Evolutionary conservation across 208 protist genomes (phyloP).

Genomic region (Leptomonas seymouri): DNA sequence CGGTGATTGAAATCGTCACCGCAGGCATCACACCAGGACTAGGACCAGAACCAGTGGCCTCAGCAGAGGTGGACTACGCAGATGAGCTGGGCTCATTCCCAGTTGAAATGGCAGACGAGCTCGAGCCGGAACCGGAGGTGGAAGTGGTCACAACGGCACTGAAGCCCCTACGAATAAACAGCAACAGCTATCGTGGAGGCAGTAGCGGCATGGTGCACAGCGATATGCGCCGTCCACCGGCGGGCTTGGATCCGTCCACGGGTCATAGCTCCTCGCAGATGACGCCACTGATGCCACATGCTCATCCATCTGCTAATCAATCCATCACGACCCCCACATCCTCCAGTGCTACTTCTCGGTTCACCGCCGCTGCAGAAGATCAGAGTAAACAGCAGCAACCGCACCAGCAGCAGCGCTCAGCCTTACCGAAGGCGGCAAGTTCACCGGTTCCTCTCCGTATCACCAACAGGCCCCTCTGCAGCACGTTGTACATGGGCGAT

Average conservation of each 20-base stretch:
- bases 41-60: background rate
- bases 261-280: slow-evolving; percentile 11
- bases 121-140: slow-evolving; percentile 24
- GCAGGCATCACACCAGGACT: background rate
- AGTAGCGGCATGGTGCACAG: slow-evolving; percentile 38
- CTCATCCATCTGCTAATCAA: background rate
- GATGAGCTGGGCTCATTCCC: slow-evolving; percentile 29
- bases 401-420: background rate
- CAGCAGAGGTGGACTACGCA: slow-evolving; percentile 5
- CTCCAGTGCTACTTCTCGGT: background rate
- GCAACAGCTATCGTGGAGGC: slow-evolving; percentile 22
- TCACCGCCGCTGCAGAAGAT: background rate
- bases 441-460: slow-evolving; percentile 8
- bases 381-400: no score
- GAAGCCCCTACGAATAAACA: slow-evolving; percentile 18
- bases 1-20: slow-evolving; percentile 8
- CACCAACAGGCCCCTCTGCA: slow-evolving; percentile 9
- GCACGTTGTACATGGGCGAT: slow-evolving; percentile 4
- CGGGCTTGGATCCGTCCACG: background rate
- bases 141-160: slow-evolving; percentile 19
- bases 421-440: background rate
- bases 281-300: background rate
- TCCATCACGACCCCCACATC: background rate
- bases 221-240: slow-evolving; percentile 18
- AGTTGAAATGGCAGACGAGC: slow-evolving; percentile 18